phyloP scores from a whole-genome alignment of 805 yeast species.

The Metschnikowia arizonensis region DNA sequence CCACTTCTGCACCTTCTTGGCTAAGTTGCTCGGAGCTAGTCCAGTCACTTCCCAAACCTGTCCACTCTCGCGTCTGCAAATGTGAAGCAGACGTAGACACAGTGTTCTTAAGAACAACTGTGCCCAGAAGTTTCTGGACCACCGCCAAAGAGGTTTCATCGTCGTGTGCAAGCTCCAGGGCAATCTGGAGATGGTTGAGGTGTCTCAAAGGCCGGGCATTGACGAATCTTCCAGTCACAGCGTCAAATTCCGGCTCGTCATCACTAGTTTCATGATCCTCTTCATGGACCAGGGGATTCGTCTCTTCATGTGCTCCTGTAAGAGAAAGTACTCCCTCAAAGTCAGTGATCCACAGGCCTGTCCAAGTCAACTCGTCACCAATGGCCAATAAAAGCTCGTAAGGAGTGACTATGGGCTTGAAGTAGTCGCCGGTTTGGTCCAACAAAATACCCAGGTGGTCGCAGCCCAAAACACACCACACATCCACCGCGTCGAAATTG shows the following conservation, averaged over 20 bases:
- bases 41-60: conserved; percentile 87
- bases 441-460: conserved; percentile 88
- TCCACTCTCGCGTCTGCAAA: conserved; percentile 75
- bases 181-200: conserved; percentile 60
- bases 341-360: conserved; percentile 89
- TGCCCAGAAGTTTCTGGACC: conserved; percentile 52
- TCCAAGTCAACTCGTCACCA: conserved; percentile 74
- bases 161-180: conserved; percentile 19
- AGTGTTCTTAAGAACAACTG: conserved; percentile 67
- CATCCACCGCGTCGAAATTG: conserved; percentile 88
- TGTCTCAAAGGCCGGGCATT: conserved; percentile 74
- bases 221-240: conserved; percentile 77
- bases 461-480: conserved; percentile 94
- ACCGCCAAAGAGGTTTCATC: conserved; percentile 32
- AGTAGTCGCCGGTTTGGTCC: conserved; percentile 74
- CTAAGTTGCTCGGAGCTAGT: conserved; percentile 17
- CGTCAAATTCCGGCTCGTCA: conserved; percentile 75
- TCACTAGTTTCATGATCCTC: conserved; percentile 25
- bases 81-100: conserved; percentile 84
- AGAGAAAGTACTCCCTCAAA: conserved; percentile 51
- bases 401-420: conserved; percentile 90
- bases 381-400: conserved; percentile 84
- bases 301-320: conserved; percentile 33
- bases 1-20: conserved; percentile 71
- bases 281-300: not conserved